Percentiles rank a stretch among this genome's conserved stretches.
phyloP scores from a whole-genome alignment of 345 rosid species.

The Pseudoturritis turrita region DNA sequence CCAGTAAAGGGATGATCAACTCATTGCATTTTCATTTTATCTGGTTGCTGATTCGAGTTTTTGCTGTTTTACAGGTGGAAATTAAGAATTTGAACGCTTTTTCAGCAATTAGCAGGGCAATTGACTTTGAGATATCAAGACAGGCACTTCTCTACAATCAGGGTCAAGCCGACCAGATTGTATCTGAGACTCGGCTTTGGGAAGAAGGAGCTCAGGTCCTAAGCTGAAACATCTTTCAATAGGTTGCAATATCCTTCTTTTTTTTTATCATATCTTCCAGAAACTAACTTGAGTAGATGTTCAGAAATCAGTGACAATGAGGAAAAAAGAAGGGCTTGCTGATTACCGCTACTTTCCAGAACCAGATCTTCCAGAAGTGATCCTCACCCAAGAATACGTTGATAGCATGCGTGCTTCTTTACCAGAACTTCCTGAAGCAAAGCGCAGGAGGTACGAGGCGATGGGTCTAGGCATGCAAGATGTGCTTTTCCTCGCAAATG shows the following conservation, averaged over 20 bases:
- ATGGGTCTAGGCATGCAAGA: constrained; percentile 94
- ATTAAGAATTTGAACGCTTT: constrained; percentile 89
- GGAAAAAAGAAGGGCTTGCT: constrained; percentile 95
- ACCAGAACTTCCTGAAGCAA: constrained; percentile 93
- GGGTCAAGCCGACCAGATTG: constrained; percentile 67
- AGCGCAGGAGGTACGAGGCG: constrained; percentile 74
- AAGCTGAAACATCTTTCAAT: constrained; percentile 6
- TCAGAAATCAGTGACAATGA: constrained; percentile 91
- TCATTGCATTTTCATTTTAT: not conserved
- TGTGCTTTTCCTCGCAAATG: constrained; percentile 92
- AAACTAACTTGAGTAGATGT: constrained; percentile 24
- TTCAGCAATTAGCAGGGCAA: constrained; percentile 80
- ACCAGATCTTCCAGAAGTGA: constrained; percentile 93
- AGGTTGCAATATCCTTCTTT: not conserved
- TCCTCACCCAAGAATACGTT: constrained; percentile 59
- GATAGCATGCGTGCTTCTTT: constrained; percentile 49
- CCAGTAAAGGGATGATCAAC: not conserved
- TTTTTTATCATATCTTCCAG: not conserved
- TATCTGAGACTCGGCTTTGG: constrained; percentile 96
- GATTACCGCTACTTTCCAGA: constrained; percentile 95
- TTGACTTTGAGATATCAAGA: constrained; percentile 85
- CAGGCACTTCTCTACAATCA: constrained; percentile 63
- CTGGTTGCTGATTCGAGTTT: not conserved
- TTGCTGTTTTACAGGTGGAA: constrained; percentile 61
- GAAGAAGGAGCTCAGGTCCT: constrained; percentile 88